Evolutionary conservation across 768 basidiomycete genomes (phyloP), one percentile per base, ranked within the genome.

Genomic region (Sistotremastrum suecicum): DNA sequence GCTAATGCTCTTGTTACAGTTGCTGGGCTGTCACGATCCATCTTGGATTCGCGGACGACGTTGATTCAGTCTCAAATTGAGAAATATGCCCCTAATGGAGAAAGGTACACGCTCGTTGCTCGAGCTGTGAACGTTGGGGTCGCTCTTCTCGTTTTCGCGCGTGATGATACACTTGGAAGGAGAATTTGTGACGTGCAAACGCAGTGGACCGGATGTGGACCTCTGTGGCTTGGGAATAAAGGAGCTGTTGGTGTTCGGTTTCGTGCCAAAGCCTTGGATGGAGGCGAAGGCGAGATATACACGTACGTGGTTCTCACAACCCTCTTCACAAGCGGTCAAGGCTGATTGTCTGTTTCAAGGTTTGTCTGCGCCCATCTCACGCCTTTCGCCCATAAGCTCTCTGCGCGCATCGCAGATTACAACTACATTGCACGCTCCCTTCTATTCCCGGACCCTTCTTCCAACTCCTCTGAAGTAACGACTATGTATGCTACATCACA

Each of bases 281-380:
- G 71, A 5, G 62, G 66, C 5, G 39, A 43, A 40, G 86, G 84
- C 48, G 89, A 94, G 59, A 74, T 72, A 6, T 87, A 78, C 66
- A 92, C 89, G 89, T 92, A 65, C 58, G 84, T 72, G 43, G 39
- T 28, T 11, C 38, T 38, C 35, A 34, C 31, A 29, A 7, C 2
- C 41, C 34, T 37, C 37, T 41, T 5, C 36, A 20, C 48, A 38
- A 34, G 10, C 20, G 32, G 30, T 45, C 43, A 48, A 43, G 43
- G 12, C 29, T 7, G 29, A n/a, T 36, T 42, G 7, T 8, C 6
- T 37, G 11, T 12, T 12, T 48, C 39, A 52, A 95, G 90, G 9
- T 97, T 99, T 54, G 85, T 95, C 31, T 81, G 80, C 57, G 87
- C 88, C 9, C 94, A 99, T 67, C 70, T 99, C 48, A 85, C 89